Percentiles rank a stretch among this genome's conserved stretches.
These are phyloP conservation scores for Annona cherimola DNA, from an alignment of 164 flowering plant species.

Conservation along the genomic window DNA sequence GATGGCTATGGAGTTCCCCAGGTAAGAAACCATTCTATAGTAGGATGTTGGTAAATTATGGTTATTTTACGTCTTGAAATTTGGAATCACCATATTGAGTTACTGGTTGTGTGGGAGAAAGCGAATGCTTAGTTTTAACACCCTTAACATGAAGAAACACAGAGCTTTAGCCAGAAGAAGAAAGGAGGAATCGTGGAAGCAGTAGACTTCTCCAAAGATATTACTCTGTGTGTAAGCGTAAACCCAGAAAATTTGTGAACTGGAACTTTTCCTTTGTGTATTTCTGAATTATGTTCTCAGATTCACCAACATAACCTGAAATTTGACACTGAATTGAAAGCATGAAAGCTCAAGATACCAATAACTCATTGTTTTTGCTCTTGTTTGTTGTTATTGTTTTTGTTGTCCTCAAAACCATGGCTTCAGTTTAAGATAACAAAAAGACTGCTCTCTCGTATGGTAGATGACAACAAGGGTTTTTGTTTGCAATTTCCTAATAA, in stretches of 20 bases:
- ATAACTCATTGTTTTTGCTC: too few species aligned
- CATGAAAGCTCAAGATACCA: background rate
- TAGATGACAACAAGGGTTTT: background rate
- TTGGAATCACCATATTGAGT: too few species aligned
- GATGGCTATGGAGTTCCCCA: slow-evolving; percentile 58
- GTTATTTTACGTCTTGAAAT: too few species aligned
- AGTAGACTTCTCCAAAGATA: background rate
- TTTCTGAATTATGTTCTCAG: too few species aligned
- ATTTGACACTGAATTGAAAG: too few species aligned
- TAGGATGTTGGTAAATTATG: slow-evolving; percentile 1
- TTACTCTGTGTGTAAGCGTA: background rate
- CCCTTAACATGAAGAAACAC: background rate
- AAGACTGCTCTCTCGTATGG: background rate
- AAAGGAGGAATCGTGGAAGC: background rate
- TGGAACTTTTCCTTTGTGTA: background rate
- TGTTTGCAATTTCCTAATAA: background rate
- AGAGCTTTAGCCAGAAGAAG: background rate
- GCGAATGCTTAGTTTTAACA: background rate
- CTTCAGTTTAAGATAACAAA: background rate
- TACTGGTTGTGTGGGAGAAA: too few species aligned
- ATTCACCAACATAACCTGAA: too few species aligned
- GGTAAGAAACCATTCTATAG: slow-evolving; percentile 33
- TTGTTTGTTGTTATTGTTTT: too few species aligned
- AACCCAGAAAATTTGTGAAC: background rate
- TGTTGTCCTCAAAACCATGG: background rate